Evolutionary conservation across 2,329 filamentous ascomycete genomes (phyloP), one percentile per base, ranked within the genome.

Genomic region (Zarea fungicola): DNA sequence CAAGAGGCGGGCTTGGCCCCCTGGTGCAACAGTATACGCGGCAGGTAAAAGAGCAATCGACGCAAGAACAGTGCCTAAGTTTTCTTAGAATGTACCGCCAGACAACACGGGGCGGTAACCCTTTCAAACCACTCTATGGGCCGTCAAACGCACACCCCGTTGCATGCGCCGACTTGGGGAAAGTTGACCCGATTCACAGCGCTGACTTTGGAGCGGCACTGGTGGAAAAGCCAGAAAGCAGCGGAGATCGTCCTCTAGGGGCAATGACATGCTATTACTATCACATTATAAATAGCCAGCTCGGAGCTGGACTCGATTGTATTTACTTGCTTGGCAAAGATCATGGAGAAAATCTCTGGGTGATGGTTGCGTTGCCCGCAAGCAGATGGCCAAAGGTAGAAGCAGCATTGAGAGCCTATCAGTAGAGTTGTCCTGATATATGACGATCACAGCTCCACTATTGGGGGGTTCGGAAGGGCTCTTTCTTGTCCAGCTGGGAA

Each of bases 241-340:
- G 10, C 7, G 21, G 26, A 26, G 10, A 19, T 36, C 3, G 18
- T 5, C 32, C 32, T 23, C 43, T 32, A 14, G 43, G 43, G 19
- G 14, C 32, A 2, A 46, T 46, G 43, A 46, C 43, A 11, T 46
- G 43, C 11, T 21, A 28, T 26, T 46, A 46, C 14, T 46, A 46
- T 21, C 32, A 46, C 18, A 46, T 46, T 10, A 36, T 46, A 19
- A 37, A 37, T 8, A 46, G 29, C 16, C 29, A 22, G 10, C n/a
- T 46, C 2, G 43, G 43, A 3, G 21, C 7, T 36, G 43, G 43
- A 2, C 8, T 22, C 6, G 22, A 37, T 21, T 46, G 43, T 22
- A 46, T 46, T 22, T 46, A 46, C 25, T 22, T 46, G 10, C 43
- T 46, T 29, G 43, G 43, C 2, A 46, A 39, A 8, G 43, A 46